phyloP scores from a whole-genome alignment of 169 alveolate genomes.

The Blepharisma undulans region DNA sequence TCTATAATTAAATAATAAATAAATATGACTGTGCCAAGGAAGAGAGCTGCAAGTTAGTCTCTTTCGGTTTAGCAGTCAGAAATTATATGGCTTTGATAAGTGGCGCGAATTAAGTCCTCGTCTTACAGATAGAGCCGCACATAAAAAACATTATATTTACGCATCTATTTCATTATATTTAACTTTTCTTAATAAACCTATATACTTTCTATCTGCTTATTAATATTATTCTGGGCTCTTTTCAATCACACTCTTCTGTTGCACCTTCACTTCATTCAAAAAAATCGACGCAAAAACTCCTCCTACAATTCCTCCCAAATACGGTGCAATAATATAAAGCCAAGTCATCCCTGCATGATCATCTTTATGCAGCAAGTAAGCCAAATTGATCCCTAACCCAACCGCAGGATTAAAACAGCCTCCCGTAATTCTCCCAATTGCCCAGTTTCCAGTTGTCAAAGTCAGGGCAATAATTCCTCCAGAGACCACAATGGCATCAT shows the following conservation, averaged over 20 bases:
- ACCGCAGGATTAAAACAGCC: constrained; percentile 23
- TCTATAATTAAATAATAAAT: no score
- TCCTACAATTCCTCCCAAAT: neutral
- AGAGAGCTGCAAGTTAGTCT: neutral
- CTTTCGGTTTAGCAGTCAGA: neutral
- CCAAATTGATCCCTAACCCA: constrained; percentile 7
- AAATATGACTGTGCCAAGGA: neutral
- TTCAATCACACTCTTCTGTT: neutral
- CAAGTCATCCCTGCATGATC: neutral
- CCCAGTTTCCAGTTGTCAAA: neutral
- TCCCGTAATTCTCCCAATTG: constrained; percentile 9
- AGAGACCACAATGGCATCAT: neutral
- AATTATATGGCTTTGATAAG: neutral
- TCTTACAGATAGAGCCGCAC: neutral
- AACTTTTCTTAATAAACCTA: neutral
- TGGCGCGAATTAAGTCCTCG: neutral
- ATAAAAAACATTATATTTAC: no score
- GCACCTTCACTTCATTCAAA: neutral
- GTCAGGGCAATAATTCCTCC: neutral
- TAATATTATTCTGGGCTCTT: neutral
- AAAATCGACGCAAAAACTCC: neutral
- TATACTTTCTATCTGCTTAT: neutral
- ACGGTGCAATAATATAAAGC: constrained; percentile 14
- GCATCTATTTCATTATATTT: no score
- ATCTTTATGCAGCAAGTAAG: neutral